These are phyloP conservation scores for Gleditsia sinensis DNA, from an alignment of 306 rosid species.

Conservation along the genomic window DNA sequence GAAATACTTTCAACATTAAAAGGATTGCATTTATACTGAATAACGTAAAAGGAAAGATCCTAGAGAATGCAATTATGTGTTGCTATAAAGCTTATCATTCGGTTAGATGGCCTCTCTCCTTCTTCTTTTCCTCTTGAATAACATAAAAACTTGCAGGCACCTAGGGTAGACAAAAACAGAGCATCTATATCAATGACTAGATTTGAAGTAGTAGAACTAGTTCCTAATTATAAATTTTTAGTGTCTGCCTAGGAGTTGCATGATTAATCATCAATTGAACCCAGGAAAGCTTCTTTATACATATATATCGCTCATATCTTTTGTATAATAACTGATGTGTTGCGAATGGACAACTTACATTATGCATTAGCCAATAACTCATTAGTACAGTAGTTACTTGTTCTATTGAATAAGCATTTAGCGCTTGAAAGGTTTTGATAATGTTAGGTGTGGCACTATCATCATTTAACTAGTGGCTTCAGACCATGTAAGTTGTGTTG, in stretches of 20 bases:
- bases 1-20: slow-evolving; percentile 46
- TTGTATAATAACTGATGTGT: not conserved
- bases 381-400: not conserved
- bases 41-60: slow-evolving; percentile 37
- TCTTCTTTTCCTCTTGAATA: slow-evolving; percentile 9
- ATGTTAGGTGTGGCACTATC: not conserved
- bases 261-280: slow-evolving; percentile 7
- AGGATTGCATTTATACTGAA: slow-evolving; percentile 40
- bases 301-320: not conserved
- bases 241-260: not conserved
- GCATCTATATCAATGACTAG: slow-evolving; percentile 25
- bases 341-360: not conserved
- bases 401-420: not conserved
- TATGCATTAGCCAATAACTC: not conserved
- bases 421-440: not conserved
- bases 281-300: not conserved
- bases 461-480: not conserved
- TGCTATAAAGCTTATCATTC: not conserved
- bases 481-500: not conserved
- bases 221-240: slow-evolving; percentile 25
- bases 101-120: slow-evolving; percentile 11
- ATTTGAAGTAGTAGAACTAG: slow-evolving; percentile 16
- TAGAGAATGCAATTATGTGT: slow-evolving; percentile 40
- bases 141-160: slow-evolving; percentile 18
- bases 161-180: slow-evolving; percentile 28